These are phyloP conservation scores for Dactylellina sp. DNA, from an alignment of 2,329 filamentous ascomycete genomes.

Conservation along the genomic window DNA sequence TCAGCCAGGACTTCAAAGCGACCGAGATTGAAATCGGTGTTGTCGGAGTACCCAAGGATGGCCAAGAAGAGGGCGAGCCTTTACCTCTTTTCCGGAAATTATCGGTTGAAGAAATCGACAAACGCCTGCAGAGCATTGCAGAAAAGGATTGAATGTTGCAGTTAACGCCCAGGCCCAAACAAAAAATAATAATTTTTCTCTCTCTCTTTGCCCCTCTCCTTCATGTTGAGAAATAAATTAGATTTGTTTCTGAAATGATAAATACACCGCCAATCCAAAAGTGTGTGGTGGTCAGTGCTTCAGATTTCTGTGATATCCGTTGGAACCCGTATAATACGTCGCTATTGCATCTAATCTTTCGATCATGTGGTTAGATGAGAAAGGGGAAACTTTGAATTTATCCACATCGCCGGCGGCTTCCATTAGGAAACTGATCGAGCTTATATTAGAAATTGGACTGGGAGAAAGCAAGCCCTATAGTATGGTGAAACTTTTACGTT, in stretches of 20 bases:
- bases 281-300: conserved; percentile 26
- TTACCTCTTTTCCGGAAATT: conserved; percentile 84
- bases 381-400: conserved; percentile 45
- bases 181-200: conserved; percentile 4
- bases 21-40: conserved; percentile 98
- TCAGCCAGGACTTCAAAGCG: conserved; percentile 99
- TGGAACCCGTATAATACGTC: conserved; percentile 30
- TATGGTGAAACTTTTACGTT: conserved; percentile 50
- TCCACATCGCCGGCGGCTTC: conserved; percentile 38
- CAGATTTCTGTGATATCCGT: conserved; percentile 23
- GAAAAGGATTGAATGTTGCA: conserved; percentile 84
- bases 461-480: conserved; percentile 30
- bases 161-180: background rate
- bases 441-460: conserved; percentile 44
- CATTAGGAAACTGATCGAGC: conserved; percentile 38
- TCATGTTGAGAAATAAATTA: conserved; percentile 32
- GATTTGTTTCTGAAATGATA: conserved; percentile 25
- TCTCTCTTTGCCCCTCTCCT: background rate
- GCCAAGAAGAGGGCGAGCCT: conserved; percentile 81
- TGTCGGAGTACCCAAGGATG: conserved; percentile 77
- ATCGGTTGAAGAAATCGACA: conserved; percentile 98
- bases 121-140: conserved; percentile 95
- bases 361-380: conserved; percentile 56
- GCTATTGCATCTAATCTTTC: conserved; percentile 32
- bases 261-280: conserved; percentile 9